Conservation (phyloP, 179 eudicot species). For the Spinacia oleracea region DNA sequence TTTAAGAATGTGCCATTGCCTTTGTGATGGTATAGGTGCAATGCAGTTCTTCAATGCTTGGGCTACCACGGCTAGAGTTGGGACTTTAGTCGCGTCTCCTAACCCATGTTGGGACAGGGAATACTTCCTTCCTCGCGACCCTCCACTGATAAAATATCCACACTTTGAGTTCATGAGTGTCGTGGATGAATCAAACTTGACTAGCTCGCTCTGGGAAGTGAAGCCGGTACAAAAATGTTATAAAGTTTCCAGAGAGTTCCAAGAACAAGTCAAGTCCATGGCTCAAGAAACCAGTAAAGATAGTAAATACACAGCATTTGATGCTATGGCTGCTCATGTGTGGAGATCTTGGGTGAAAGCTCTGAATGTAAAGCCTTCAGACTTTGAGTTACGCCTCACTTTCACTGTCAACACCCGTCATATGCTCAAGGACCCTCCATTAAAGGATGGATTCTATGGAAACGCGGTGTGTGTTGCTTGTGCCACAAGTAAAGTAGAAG, state of each 20-base stretch:
- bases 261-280: slow-evolving; percentile 50
- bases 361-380: slow-evolving; percentile 64
- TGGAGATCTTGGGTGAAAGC: slow-evolving; percentile 97
- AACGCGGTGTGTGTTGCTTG: slow-evolving; percentile 83
- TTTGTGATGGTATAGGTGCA: slow-evolving; percentile 92
- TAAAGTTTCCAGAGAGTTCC: slow-evolving; percentile 53
- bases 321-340: slow-evolving; percentile 92
- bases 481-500: slow-evolving; percentile 52
- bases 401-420: slow-evolving; percentile 79
- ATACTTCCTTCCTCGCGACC: slow-evolving; percentile 62
- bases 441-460: slow-evolving; percentile 86
- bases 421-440: slow-evolving; percentile 50
- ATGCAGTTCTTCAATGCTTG: slow-evolving; percentile 92
- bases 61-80: slow-evolving; percentile 78
- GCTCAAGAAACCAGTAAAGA: slow-evolving; percentile 33
- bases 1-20: slow-evolving; percentile 84
- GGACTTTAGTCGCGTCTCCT: slow-evolving; percentile 50
- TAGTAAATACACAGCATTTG: slow-evolving; percentile 53
- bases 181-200: slow-evolving; percentile 58
- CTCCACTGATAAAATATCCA: slow-evolving; percentile 56
- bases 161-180: slow-evolving; percentile 75
- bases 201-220: slow-evolving; percentile 56
- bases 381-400: slow-evolving; percentile 67
- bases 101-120: slow-evolving; percentile 86
- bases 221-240: slow-evolving; percentile 84